Percentiles rank a stretch among this genome's conserved stretches.
Conservation (phyloP, 164 flowering plant species). For the Akebia trifoliata region DNA sequence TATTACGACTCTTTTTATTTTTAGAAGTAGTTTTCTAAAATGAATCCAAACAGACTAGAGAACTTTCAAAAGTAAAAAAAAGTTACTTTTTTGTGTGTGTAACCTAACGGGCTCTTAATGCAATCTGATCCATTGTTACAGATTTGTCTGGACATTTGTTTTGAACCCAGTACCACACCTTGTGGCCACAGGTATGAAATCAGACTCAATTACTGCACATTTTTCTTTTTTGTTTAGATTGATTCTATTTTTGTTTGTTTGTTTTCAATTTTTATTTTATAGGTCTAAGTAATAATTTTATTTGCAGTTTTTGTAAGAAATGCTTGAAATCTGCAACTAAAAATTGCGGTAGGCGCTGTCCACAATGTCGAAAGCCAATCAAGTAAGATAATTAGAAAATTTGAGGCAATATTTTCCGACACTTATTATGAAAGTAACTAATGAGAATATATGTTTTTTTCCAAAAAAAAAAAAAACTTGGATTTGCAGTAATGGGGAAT, state of each 20-base stretch:
- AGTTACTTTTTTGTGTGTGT: too few species aligned
- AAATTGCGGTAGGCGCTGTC: constrained; percentile 77
- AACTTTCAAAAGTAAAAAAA: too few species aligned
- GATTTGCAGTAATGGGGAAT: constrained; percentile 68
- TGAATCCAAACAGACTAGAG: too few species aligned
- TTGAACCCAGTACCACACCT: constrained; percentile 82
- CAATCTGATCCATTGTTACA: constrained; percentile 19
- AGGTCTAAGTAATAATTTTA: not conserved
- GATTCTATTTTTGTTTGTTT: not conserved
- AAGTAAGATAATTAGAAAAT: constrained; percentile 32
- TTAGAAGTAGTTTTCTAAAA: too few species aligned
- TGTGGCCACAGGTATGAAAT: constrained; percentile 87
- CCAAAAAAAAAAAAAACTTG: too few species aligned
- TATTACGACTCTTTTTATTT: too few species aligned
- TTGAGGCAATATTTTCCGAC: not conserved
- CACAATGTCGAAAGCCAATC: constrained; percentile 78
- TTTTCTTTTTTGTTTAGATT: not conserved
- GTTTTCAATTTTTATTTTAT: not conserved
- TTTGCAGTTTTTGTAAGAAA: constrained; percentile 68
- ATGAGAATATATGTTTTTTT: not conserved
- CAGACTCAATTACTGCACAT: not conserved
- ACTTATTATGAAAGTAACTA: too few species aligned
- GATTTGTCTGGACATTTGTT: too few species aligned
- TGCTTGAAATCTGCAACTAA: constrained; percentile 77
- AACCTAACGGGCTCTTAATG: too few species aligned